phyloP scores from a whole-genome alignment of 768 basidiomycete genomes.

The Mycena metata region DNA sequence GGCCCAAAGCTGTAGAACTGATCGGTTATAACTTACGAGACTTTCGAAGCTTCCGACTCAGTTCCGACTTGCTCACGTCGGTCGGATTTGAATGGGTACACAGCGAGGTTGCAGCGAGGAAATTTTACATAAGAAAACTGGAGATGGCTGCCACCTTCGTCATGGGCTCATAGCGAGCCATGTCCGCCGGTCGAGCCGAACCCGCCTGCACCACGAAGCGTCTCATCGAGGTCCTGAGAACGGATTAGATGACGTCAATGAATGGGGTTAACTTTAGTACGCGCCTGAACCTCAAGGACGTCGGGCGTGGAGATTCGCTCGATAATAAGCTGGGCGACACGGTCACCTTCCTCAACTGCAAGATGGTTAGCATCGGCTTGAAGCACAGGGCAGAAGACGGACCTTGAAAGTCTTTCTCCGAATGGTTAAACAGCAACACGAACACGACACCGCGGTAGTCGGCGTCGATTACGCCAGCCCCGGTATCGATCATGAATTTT shows the following conservation, averaged over 20 bases:
- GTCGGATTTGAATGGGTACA: too few species aligned
- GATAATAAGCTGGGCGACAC: constrained; percentile 95
- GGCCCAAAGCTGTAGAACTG: too few species aligned
- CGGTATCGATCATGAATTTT: constrained; percentile 98
- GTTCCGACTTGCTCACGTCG: too few species aligned
- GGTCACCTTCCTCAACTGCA: constrained; percentile 91
- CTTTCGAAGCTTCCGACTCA: too few species aligned
- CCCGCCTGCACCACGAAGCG: constrained; percentile 85
- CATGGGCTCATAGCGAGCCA: constrained; percentile 59
- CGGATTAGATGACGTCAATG: constrained; percentile 18
- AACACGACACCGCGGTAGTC: constrained; percentile 95
- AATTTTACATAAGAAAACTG: too few species aligned
- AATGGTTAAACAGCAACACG: constrained; percentile 93
- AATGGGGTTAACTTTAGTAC: constrained; percentile 44
- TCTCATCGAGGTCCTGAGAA: constrained; percentile 84
- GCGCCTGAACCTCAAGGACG: constrained; percentile 86
- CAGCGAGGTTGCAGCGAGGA: too few species aligned
- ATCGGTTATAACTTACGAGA: too few species aligned
- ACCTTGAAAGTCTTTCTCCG: constrained; percentile 92
- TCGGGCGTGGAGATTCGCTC: constrained; percentile 92
- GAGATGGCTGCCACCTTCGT: too few species aligned
- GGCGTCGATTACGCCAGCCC: constrained; percentile 96
- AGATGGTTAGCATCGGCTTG: background rate
- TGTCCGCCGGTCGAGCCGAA: constrained; percentile 98
- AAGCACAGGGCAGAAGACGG: constrained; percentile 17